phyloP scores from a whole-genome alignment of 768 basidiomycete species.

The Mrakia gelida region DNA sequence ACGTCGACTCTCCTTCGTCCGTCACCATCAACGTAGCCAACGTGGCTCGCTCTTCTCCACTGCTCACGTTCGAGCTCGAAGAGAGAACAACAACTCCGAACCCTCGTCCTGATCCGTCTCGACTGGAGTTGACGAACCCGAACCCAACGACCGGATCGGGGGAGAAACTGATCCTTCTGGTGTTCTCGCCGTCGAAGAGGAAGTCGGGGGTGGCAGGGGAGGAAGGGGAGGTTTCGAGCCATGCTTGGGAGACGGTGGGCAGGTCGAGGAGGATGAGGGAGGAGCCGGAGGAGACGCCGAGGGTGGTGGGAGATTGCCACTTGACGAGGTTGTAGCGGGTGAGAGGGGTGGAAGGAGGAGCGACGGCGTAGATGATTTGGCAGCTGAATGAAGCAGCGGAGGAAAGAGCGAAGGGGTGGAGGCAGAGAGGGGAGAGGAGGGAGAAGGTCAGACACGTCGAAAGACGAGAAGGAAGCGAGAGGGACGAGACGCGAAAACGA shows the following conservation, averaged over 20 bases:
- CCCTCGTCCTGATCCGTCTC: neutral
- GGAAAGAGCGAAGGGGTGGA: neutral
- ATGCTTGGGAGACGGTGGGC: neutral
- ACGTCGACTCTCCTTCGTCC: slow-evolving; percentile 12
- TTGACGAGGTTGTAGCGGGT: slow-evolving; percentile 8
- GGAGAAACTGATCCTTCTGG: slow-evolving; percentile 3
- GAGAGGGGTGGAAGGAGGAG: neutral
- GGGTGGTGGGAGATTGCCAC: neutral
- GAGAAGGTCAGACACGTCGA: neutral
- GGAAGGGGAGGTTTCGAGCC: neutral
- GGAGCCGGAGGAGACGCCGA: slow-evolving; percentile 11
- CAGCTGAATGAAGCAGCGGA: neutral
- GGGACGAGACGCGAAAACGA: neutral
- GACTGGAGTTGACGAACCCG: slow-evolving; percentile 1
- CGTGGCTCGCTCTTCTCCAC: neutral
- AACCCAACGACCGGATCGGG: slow-evolving; percentile 1
- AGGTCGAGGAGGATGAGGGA: slow-evolving; percentile 15
- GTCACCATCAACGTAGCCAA: neutral
- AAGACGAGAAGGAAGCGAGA: neutral
- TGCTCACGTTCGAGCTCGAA: neutral
- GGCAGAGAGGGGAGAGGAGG: neutral
- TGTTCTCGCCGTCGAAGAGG: slow-evolving; percentile 12
- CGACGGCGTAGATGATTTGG: slow-evolving; percentile 22
- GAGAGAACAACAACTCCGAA: neutral
- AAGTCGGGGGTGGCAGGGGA: neutral